Base-by-base conservation (phyloP, 257 asterid species). In the Nicotiana noctiflora region DNA sequence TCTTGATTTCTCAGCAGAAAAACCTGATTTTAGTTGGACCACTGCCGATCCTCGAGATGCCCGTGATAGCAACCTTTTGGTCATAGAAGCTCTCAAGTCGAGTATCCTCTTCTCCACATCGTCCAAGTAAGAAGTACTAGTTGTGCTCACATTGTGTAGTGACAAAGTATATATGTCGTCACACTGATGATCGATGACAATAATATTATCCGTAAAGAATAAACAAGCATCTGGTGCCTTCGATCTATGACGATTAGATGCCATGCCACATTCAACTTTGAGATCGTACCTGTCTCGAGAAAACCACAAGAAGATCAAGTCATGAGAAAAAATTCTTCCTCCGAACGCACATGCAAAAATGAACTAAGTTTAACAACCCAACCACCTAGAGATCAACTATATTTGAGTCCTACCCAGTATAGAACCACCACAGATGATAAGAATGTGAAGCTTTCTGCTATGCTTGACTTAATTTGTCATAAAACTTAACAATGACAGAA, bases 171-270 rank as follows among this genome's bases (percentile, higher is more conserved):
- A 96, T 61, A 96, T 81, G 81, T 91, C 94, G 79, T 85, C 94
- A 60, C 61, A 84, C 27, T 85, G 92, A 86, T 96, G 99, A 88
- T 96, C 99, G 37, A 96, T 88, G 74, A 88, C 98, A 44, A 94
- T 83, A 67, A 94, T 83, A 80, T 94, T 96, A 85, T 96, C 99
- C 11, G 97, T 31, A 68, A 96, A 96, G 97, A 92, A 96, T 82
- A 96, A 90, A 88, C 99, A 96, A 68, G 99, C 99, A 83, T 96
- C 99, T 2, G 99, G 99, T 77, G 91, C 83, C 75, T 84, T 88
- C 51, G 99, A 92, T 65, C 89, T 90, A 84, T 94, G 98, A 82
- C 68, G 85, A 85, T 92, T 96, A 51, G 85, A 66, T 37, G 86
- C 83, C 77, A 91, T 86, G 66, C 98, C 98, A 81, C 98, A 92